phyloP scores from a whole-genome alignment of 2,329 filamentous ascomycete genomes.

The Aspergillus sp. region DNA sequence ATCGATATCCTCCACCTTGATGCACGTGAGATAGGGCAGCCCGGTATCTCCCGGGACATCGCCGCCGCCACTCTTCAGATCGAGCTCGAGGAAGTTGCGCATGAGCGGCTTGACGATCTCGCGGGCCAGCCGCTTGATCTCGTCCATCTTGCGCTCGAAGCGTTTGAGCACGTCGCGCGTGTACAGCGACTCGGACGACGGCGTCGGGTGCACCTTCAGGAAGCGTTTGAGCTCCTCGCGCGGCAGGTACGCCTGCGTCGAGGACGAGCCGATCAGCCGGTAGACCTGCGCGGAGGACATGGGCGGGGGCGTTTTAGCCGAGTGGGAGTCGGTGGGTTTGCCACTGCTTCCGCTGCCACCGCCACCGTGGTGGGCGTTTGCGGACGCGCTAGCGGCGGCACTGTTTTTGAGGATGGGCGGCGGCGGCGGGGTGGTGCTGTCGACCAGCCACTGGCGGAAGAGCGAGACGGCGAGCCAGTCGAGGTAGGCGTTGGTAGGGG shows the following conservation, averaged over 20 bases:
- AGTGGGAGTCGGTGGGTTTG: slow-evolving; percentile 16
- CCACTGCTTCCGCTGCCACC: no score
- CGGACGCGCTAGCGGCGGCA: slow-evolving; percentile 13
- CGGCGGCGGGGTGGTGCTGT: slow-evolving; percentile 76
- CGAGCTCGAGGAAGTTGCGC: slow-evolving; percentile 79
- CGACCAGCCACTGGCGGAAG: slow-evolving; percentile 90
- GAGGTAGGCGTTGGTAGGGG: slow-evolving; percentile 74
- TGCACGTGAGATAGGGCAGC: slow-evolving; percentile 65
- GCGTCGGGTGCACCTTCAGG: slow-evolving; percentile 69
- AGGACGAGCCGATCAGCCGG: slow-evolving; percentile 67
- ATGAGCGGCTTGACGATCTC: slow-evolving; percentile 83
- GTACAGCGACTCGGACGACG: slow-evolving; percentile 63
- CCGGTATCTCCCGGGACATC: slow-evolving; percentile 38
- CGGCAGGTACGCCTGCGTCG: slow-evolving; percentile 64
- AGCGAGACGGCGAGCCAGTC: slow-evolving; percentile 87
- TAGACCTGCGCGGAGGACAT: slow-evolving; percentile 66
- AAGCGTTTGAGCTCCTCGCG: slow-evolving; percentile 92
- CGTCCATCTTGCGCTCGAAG: slow-evolving; percentile 84
- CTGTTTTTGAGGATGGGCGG: slow-evolving; percentile 46
- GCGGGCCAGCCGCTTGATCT: slow-evolving; percentile 79
- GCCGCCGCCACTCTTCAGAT: slow-evolving; percentile 51
- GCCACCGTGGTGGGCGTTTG: slow-evolving; percentile 8
- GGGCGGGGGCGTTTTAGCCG: slow-evolving; percentile 27
- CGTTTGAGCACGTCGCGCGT: slow-evolving; percentile 79
- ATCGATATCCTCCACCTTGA: slow-evolving; percentile 60